phyloP scores from a whole-genome alignment of 1,284 basidiomycete genomes.

The Leccinum subrobustum region DNA sequence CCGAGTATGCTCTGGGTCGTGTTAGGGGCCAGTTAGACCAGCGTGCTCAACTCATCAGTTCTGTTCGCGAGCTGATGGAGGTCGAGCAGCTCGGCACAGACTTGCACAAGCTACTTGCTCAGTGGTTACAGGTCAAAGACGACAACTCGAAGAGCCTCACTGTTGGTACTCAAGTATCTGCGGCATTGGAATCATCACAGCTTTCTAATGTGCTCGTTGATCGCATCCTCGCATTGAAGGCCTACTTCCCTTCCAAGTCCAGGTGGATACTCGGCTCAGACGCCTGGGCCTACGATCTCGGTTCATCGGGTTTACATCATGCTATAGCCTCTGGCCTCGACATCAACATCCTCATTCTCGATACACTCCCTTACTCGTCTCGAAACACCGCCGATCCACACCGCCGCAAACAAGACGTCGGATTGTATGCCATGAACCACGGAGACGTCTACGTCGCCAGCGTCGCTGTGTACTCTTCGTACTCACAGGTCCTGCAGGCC shows the following conservation, averaged over 20 bases:
- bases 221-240: slow-evolving; percentile 56
- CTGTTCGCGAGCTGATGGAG: slow-evolving; percentile 61
- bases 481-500: slow-evolving; percentile 92
- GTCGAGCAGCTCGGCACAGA: slow-evolving; percentile 48
- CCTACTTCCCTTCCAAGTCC: slow-evolving; percentile 66
- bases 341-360: slow-evolving; percentile 70
- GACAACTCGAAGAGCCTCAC: slow-evolving; percentile 56
- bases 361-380: slow-evolving; percentile 85
- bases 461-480: slow-evolving; percentile 94
- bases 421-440: slow-evolving; percentile 98
- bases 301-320: slow-evolving; percentile 95
- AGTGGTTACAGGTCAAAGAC: slow-evolving; percentile 76
- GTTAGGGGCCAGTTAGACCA: slow-evolving; percentile 80
- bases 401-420: slow-evolving; percentile 89
- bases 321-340: slow-evolving; percentile 95
- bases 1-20: slow-evolving; percentile 93
- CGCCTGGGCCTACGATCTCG: slow-evolving; percentile 94
- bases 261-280: slow-evolving; percentile 98
- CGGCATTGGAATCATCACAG: slow-evolving; percentile 48
- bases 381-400: slow-evolving; percentile 70
- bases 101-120: slow-evolving; percentile 70
- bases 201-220: slow-evolving; percentile 47
- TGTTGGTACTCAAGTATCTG: slow-evolving; percentile 61
- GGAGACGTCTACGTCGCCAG: slow-evolving; percentile 96
- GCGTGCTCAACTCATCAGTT: slow-evolving; percentile 60